phyloP scores from a whole-genome alignment of 768 basidiomycete species.

The Tubosaeta sp. region DNA sequence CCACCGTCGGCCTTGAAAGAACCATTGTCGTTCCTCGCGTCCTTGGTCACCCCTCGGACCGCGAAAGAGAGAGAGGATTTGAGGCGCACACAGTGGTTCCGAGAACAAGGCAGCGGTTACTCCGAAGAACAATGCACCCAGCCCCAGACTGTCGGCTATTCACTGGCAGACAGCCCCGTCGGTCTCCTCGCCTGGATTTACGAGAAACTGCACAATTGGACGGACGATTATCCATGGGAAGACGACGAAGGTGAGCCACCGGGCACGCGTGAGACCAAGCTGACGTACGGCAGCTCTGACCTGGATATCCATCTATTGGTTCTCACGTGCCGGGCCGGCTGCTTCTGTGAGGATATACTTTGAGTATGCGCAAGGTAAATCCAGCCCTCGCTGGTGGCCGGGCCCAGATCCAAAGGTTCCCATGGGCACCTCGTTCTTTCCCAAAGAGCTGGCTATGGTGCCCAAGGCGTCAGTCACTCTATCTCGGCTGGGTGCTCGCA shows the following conservation, averaged over 20 bases:
- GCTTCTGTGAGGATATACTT: constrained; percentile 59
- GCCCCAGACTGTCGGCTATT: constrained; percentile 53
- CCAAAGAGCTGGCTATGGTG: constrained; percentile 39
- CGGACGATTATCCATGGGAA: constrained; percentile 52
- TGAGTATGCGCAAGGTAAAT: constrained; percentile 29
- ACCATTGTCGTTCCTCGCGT: constrained; percentile 29
- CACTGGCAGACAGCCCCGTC: constrained; percentile 53
- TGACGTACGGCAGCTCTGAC: constrained; percentile 42
- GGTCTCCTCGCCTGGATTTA: constrained; percentile 54
- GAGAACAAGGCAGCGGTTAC: constrained; percentile 29
- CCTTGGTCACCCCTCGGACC: constrained; percentile 28
- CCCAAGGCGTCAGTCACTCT: constrained; percentile 35
- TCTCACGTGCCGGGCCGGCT: constrained; percentile 55
- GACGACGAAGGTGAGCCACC: constrained; percentile 48
- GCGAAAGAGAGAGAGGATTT: constrained; percentile 24
- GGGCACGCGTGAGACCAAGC: background rate
- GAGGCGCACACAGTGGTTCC: constrained; percentile 17
- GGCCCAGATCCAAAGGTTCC: constrained; percentile 31
- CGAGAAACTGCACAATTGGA: constrained; percentile 46
- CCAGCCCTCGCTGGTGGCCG: rapidly evolving
- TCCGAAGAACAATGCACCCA: constrained; percentile 33
- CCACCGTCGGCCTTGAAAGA: constrained; percentile 20
- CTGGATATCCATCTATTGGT: constrained; percentile 58
- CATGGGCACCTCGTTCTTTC: constrained; percentile 49
- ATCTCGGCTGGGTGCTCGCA: too few relatives aligned